Base-by-base conservation (phyloP, 1,284 basidiomycete genomes). In the Ustilago loliicola region DNA sequence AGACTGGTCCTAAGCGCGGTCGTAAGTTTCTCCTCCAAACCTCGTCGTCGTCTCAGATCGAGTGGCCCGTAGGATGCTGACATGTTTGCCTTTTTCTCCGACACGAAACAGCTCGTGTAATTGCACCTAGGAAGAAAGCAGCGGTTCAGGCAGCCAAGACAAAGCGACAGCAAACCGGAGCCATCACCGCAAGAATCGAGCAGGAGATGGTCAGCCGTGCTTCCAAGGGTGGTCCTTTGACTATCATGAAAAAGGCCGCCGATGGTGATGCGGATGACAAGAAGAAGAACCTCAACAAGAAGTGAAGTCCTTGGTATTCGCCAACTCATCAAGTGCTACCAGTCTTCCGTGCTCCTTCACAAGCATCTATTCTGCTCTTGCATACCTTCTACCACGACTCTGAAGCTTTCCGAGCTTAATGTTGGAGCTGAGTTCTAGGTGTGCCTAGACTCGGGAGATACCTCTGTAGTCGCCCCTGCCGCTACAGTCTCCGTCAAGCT, bases 231-330 rank as follows among this genome's bases (percentile, higher is more conserved):
- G 79, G 79, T 2, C 79, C 79, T 6, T 61, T 80, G 21, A 95
- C 95, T 34, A 96, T 98, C 83, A 98, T 91, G 45, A 95, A 96
- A 52, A 94, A 94, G 80, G 98, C 90, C 42, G 93, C 96, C 88
- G 98, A 98, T 53, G 91, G 89, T 23, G 94, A 93, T 80, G 91
- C 90, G 29, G 66, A 72, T 27, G 67, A 74, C 53, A 70, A 70
- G 61, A 74, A 79, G 67, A 79, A 75, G 63, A 77, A 77, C 57
- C 45, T 45, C 42, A 78, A 72, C 62, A 75, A 80, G 57, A 64
- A 72, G 56, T 74, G 62, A 58, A 45, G n/a, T 10, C 15, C 10
- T 36, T 36, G 5, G 34, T 36, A 36, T 36, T 15, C 34, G 9
- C 34, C 34, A 36, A 10, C 34, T 9, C 34, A 36, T 36, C 15